A percentile compares a stretch with the other conserved stretches of the same genome.
Evolutionary conservation across 345 rosid species (phyloP).

Genomic region (Bruguiera parviflora): DNA sequence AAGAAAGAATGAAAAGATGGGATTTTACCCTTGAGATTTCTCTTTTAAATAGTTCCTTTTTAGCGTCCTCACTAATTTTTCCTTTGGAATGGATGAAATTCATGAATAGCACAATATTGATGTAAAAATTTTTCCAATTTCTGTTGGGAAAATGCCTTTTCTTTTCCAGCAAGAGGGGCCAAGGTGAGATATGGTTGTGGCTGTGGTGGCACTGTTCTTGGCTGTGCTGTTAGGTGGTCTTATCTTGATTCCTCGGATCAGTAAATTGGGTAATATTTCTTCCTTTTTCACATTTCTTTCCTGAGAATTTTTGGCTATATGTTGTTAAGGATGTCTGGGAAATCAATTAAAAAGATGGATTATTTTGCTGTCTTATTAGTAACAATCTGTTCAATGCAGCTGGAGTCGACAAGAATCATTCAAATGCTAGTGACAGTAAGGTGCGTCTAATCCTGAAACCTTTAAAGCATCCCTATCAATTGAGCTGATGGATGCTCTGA

Average conservation of each 20-base stretch:
- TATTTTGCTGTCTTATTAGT: constrained; percentile 3
- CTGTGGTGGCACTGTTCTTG: constrained; percentile 24
- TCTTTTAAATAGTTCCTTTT: too few species aligned
- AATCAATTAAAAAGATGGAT: background rate
- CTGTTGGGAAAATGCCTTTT: too few species aligned
- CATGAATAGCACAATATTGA: too few species aligned
- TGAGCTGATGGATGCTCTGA: too few species aligned
- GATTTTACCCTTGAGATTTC: too few species aligned
- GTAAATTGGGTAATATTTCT: constrained; percentile 17
- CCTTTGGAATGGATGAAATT: too few species aligned
- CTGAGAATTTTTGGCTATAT: background rate
- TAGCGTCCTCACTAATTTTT: too few species aligned
- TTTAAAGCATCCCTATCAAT: background rate
- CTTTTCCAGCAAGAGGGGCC: too few species aligned
- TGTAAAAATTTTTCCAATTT: too few species aligned
- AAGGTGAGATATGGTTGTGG: constrained; percentile 21
- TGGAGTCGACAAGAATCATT: constrained; percentile 4
- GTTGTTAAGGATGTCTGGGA: background rate
- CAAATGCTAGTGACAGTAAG: constrained; percentile 10
- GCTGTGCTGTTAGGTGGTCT: constrained; percentile 22
- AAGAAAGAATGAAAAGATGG: too few species aligned
- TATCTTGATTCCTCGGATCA: constrained; percentile 18
- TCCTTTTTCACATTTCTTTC: background rate
- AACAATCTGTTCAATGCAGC: constrained; percentile 20
- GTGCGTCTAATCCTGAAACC: constrained; percentile 2